Conservation (phyloP, 768 basidiomycete species). For the Agrocybe praecox region DNA sequence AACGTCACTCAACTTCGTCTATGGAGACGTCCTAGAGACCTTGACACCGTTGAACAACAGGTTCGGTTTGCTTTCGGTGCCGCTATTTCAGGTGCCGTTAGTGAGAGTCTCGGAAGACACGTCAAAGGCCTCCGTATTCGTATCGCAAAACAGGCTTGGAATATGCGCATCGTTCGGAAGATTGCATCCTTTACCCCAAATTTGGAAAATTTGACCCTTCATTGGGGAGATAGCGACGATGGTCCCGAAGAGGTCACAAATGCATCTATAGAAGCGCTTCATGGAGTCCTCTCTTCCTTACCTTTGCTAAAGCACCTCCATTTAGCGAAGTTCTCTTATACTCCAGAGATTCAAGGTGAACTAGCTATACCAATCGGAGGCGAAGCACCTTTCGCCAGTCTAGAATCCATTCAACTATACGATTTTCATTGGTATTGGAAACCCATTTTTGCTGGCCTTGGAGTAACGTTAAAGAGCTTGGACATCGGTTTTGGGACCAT, state of each 20-base stretch:
- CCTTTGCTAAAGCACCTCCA: constrained; percentile 3
- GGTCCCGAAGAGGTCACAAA: constrained; percentile 1
- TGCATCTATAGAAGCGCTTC: background rate
- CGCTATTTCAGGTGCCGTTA: constrained; percentile 5
- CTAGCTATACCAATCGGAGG: constrained; percentile 1
- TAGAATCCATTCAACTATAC: constrained; percentile 2
- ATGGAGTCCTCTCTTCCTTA: background rate
- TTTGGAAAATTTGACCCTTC: constrained; percentile 4
- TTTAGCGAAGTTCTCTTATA: constrained; percentile 5
- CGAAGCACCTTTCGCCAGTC: constrained; percentile 2
- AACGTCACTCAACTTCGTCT: constrained; percentile 4
- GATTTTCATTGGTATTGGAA: constrained; percentile 9
- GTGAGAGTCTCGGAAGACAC: constrained; percentile 2
- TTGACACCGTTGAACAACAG: constrained; percentile 7
- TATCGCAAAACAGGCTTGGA: constrained; percentile 5
- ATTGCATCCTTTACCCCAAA: background rate
- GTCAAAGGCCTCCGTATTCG: constrained; percentile 5
- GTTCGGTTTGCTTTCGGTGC: constrained; percentile 10
- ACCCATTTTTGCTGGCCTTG: background rate
- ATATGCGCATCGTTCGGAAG: constrained; percentile 1
- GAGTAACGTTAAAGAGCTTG: background rate
- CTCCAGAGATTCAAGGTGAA: background rate
- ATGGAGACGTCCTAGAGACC: constrained; percentile 5
- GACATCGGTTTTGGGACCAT: constrained; percentile 8
- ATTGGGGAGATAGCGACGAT: constrained; percentile 9